Evolutionary conservation across 805 yeast genomes (phyloP).

Genomic region (Sugiyamaella floridensis): DNA sequence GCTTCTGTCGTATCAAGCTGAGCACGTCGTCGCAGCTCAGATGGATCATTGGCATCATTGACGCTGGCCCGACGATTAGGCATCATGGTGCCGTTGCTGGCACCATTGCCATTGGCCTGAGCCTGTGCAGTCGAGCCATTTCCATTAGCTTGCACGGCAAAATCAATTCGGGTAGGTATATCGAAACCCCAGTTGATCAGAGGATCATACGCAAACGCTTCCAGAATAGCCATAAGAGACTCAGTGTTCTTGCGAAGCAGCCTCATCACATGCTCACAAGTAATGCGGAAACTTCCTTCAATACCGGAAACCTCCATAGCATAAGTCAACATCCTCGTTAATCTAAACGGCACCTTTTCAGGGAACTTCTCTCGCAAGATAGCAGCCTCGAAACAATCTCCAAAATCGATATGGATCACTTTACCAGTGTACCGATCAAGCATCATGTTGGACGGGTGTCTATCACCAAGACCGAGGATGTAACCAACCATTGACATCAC

Average conservation of each 20-base stretch:
- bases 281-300: conserved; percentile 93
- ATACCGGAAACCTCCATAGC: conserved; percentile 99
- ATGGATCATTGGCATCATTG: conserved; percentile 54
- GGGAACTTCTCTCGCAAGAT: conserved; percentile 94
- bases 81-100: neutral
- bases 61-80: conserved; percentile 15
- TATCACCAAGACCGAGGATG: conserved; percentile 91
- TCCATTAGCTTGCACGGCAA: neutral
- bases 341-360: conserved; percentile 94
- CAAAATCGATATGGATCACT: conserved; percentile 95
- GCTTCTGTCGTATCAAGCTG: conserved; percentile 76
- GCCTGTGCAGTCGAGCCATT: neutral
- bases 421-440: conserved; percentile 90
- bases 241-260: conserved; percentile 90
- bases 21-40: conserved; percentile 62
- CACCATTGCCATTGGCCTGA: neutral
- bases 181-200: conserved; percentile 98
- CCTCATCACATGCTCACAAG: conserved; percentile 96
- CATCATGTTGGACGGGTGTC: conserved; percentile 97
- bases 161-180: conserved; percentile 51
- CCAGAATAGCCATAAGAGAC: conserved; percentile 94
- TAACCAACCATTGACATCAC: conserved; percentile 99
- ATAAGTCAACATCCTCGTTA: conserved; percentile 92
- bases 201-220: conserved; percentile 98
- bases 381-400: conserved; percentile 99